Base-by-base conservation (phyloP, 768 basidiomycete genomes). In the Neoboletus brunneissimus region DNA sequence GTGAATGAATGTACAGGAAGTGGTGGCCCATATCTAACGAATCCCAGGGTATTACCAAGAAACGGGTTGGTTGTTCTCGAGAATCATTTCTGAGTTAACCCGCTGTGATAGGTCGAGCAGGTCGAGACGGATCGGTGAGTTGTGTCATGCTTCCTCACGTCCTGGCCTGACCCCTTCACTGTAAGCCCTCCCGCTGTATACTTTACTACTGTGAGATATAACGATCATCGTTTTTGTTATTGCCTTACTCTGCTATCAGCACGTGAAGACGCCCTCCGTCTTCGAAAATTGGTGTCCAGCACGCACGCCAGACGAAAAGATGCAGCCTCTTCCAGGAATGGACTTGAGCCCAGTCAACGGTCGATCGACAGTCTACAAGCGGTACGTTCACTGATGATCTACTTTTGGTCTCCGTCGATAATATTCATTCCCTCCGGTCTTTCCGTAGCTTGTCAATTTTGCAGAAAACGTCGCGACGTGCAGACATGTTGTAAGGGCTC, bases 11-110 rank as follows among this genome's bases (percentile, higher is more conserved):
- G 37, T 57, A 18, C 11, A 29, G 5, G 18, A 2, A 50, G 23
- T 46, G 0, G 22, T 48, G 20, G 7, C 15, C 11, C 0, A 22
- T 46, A 18, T 56, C 47, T 57, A 40, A 69, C 20, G 12, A 29
- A 10, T 40, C 18, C 12, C 46, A 90, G 91, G 89, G 0, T 94
- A 86, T 68, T 94, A 94, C 68, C 91, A 93, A 68, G 91, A 93
- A 71, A 92, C 90, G 59, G 89, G 88, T 85, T 62, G 23, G 76
- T 57, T 11, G 29, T 43, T 23, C 31, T 45, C 20, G 38, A 25
- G 41, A 11, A 18, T 53, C 13, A 9, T 32, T 37, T 45, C 37
- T 22, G 20, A 51, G 15, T 20, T 60, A 23, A 66, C 16, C n/a
- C 38, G 48, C 4, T 58, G 51, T 48, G 46, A 31, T 54, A 88